A percentile compares a stretch with the other conserved stretches of the same genome.
Conservation (phyloP, 768 basidiomycete genomes). For the Psilocybe cubensis region DNA sequence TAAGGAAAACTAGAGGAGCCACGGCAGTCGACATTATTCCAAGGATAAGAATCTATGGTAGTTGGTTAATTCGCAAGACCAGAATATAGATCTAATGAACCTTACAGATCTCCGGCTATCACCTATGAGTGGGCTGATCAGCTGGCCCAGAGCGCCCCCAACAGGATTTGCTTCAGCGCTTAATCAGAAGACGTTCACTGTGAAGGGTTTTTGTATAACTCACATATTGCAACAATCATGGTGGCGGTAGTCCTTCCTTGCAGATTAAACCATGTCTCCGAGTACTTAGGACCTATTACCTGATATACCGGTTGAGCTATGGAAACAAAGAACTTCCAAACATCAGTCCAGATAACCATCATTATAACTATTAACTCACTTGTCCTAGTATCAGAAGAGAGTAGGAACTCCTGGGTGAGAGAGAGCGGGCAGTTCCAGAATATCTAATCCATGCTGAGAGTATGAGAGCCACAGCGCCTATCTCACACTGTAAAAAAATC, state of each 20-base stretch:
- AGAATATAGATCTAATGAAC: not conserved
- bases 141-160: slow-evolving; percentile 73
- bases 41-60: slow-evolving; percentile 63
- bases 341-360: not conserved
- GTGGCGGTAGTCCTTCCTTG: slow-evolving; percentile 79
- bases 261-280: slow-evolving; percentile 83
- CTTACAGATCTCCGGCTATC: slow-evolving; percentile 59
- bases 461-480: slow-evolving; percentile 56
- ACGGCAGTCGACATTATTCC: slow-evolving; percentile 72
- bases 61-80: not conserved
- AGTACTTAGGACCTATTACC: slow-evolving; percentile 79
- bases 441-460: slow-evolving; percentile 79
- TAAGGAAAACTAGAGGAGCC: slow-evolving; percentile 60
- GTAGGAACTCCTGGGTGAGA: slow-evolving; percentile 58
- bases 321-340: slow-evolving; percentile 57
- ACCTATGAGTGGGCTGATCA: slow-evolving; percentile 67
- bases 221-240: slow-evolving; percentile 58
- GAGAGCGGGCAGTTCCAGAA: slow-evolving; percentile 61
- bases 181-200: slow-evolving; percentile 1
- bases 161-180: slow-evolving; percentile 66
- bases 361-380: slow-evolving; percentile 36
- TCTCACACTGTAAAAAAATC: slow-evolving; percentile 53
- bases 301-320: slow-evolving; percentile 76
- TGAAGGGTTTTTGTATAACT: slow-evolving; percentile 5
- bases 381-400: slow-evolving; percentile 73